Evolutionary conservation across 2,329 filamentous ascomycete genomes (phyloP), one percentile per base, ranked within the genome.

Genomic region (Cladosporium sp.): DNA sequence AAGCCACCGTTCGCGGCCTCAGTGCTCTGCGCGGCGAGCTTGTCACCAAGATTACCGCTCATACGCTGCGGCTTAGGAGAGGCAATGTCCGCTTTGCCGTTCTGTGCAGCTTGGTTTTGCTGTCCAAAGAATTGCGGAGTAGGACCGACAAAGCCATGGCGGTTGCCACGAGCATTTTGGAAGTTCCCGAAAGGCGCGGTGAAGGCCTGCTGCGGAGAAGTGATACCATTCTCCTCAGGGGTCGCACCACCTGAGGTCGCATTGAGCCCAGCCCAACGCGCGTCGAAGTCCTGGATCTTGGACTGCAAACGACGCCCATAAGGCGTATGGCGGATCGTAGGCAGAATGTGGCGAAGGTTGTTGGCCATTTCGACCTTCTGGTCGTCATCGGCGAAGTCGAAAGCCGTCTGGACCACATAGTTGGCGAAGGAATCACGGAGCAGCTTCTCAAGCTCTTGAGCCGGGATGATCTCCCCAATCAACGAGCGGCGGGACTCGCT

Each of bases 351-450:
- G 34, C 90, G 88, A 61, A 97, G 90, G 30, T 80, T 78, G 54
- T 97, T 90, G 40, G 95, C 84, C 38, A 99, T 78, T 41, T 82
- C 82, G 52, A 78, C 74, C 71, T 92, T 90, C 66, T 83, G 85
- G 24, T 83, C 77, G 6, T 80, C 77, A 49, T 90, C 88, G 11
- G 88, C 82, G 64, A 89, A 91, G 62, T 96, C 91, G 59, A 96
- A 80, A 22, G 93, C 91, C 34, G 93, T 99, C 76, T 99, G 93
- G 34, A 99, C 88, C 57, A 99, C 93, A 64, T 99, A 99, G 73
- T 99, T 99, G 68, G 89, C 93, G 65, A 89, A 99, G 0, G 86
- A 89, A 70, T 99, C 93, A 37, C 89, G 87, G 53, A 99, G 80
- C 59, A 96, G 84, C 58, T 85, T 85, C 63, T 96, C 90, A 55